These are phyloP conservation scores for Penicillium flavigenum DNA, from an alignment of 495 filamentous ascomycete species.

Conservation along the genomic window DNA sequence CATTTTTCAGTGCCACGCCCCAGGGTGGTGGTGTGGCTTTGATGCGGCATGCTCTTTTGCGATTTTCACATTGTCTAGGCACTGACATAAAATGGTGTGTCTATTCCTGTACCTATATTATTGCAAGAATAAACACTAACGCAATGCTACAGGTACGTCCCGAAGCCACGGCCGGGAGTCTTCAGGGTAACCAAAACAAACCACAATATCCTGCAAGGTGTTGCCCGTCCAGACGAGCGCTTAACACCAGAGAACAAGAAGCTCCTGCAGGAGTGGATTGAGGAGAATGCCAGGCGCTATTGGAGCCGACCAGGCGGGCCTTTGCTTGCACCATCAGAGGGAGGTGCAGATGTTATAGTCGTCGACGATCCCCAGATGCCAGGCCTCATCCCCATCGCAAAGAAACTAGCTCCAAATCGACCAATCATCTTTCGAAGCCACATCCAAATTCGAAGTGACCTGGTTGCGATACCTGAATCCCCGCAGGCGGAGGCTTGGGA, in stretches of 20 bases:
- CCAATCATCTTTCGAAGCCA: slow-evolving; percentile 80
- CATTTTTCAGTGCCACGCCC: slow-evolving; percentile 83
- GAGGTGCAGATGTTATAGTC: slow-evolving; percentile 77
- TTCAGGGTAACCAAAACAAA: slow-evolving; percentile 89
- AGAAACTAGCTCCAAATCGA: slow-evolving; percentile 65
- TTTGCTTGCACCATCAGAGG: slow-evolving; percentile 61
- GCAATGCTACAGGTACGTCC: slow-evolving; percentile 58
- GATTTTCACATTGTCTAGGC: slow-evolving; percentile 66
- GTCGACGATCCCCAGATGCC: slow-evolving; percentile 92
- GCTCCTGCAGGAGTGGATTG: slow-evolving; percentile 68
- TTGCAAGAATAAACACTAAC: background rate
- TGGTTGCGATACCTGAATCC: slow-evolving; percentile 58
- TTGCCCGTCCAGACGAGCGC: slow-evolving; percentile 60
- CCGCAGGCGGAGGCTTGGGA: slow-evolving; percentile 76
- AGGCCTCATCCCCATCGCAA: slow-evolving; percentile 73
- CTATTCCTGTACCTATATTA: background rate
- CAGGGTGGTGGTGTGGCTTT: slow-evolving; percentile 86
- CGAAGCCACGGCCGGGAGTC: slow-evolving; percentile 78
- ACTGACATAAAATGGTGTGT: slow-evolving; percentile 75
- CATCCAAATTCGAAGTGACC: slow-evolving; percentile 80
- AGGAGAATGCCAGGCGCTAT: slow-evolving; percentile 73
- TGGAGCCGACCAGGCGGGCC: slow-evolving; percentile 72
- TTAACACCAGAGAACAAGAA: slow-evolving; percentile 60
- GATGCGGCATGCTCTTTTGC: slow-evolving; percentile 81
- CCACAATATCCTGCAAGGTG: slow-evolving; percentile 91